Conservation (phyloP, 2,329 filamentous ascomycete genomes). For the Chalara sp. region DNA sequence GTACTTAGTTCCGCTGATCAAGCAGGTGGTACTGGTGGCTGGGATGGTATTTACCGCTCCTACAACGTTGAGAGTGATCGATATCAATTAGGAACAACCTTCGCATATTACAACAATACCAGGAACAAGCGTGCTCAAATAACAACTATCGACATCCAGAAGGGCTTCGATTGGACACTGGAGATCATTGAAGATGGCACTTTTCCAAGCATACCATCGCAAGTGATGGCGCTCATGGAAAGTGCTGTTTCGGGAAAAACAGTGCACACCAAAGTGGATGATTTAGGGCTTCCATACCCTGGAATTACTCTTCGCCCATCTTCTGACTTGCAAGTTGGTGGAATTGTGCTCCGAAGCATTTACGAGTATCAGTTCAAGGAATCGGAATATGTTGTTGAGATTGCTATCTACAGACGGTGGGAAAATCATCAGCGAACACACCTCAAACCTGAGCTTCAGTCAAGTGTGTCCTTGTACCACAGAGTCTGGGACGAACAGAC, state of each 20-base stretch:
- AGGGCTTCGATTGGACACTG: slow-evolving; percentile 22
- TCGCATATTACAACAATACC: slow-evolving; percentile 15
- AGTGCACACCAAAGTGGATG: slow-evolving; percentile 12
- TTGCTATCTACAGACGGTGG: slow-evolving; percentile 25
- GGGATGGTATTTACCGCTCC: neutral
- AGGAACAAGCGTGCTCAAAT: slow-evolving; percentile 21
- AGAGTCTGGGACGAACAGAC: slow-evolving; percentile 23
- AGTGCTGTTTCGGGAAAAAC: slow-evolving; percentile 12
- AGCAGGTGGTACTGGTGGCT: neutral
- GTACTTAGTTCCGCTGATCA: neutral
- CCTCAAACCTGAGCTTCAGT: slow-evolving; percentile 14
- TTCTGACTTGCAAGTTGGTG: slow-evolving; percentile 11
- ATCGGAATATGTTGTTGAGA: slow-evolving; percentile 21
- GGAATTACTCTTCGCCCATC: slow-evolving; percentile 8
- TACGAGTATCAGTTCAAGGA: slow-evolving; percentile 17
- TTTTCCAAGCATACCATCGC: slow-evolving; percentile 11
- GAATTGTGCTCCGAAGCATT: slow-evolving; percentile 17
- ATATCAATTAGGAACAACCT: slow-evolving; percentile 20
- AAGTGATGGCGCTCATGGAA: slow-evolving; percentile 13
- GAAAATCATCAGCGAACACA: neutral
- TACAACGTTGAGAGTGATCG: neutral
- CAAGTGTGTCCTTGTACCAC: slow-evolving; percentile 23
- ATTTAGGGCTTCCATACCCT: slow-evolving; percentile 19
- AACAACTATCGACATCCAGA: slow-evolving; percentile 20
- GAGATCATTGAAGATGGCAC: slow-evolving; percentile 24